Percentiles rank a stretch among this genome's conserved stretches.
Evolutionary conservation across 345 rosid genomes (phyloP).

Genomic region (Citrus australasica): DNA sequence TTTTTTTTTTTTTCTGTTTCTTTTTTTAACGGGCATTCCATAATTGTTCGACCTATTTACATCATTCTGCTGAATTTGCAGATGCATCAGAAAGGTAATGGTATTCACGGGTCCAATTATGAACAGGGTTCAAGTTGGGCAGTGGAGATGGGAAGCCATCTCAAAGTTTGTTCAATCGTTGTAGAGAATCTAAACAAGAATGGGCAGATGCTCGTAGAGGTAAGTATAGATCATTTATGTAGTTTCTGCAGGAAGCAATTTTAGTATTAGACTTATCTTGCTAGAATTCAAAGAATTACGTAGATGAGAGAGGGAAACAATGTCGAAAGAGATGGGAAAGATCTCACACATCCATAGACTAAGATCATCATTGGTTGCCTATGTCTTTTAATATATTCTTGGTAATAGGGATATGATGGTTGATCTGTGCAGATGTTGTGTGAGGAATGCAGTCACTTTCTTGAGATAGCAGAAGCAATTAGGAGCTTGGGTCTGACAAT

Average conservation of each 20-base stretch:
- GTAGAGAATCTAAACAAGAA: conserved; percentile 83
- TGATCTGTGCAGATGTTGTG: conserved; percentile 74
- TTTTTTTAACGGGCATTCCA: background rate
- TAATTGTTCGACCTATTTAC: background rate
- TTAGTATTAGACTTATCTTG: conserved; percentile 1
- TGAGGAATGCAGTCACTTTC: conserved; percentile 86
- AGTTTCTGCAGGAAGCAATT: background rate
- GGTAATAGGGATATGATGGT: conserved; percentile 14
- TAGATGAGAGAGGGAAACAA: background rate
- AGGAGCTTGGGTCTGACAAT: conserved; percentile 80
- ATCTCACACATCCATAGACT: background rate
- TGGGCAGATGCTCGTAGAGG: conserved; percentile 94
- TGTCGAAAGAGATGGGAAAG: conserved; percentile 2
- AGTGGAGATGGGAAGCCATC: conserved; percentile 88
- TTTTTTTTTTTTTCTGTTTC: background rate
- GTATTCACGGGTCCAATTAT: conserved; percentile 29
- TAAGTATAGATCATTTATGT: conserved; percentile 17
- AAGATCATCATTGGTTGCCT: background rate
- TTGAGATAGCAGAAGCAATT: conserved; percentile 90
- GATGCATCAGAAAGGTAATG: conserved; percentile 62
- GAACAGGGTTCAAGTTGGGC: conserved; percentile 79
- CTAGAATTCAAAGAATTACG: background rate
- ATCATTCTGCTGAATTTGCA: conserved; percentile 29
- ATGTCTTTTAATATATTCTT: background rate
- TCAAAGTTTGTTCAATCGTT: conserved; percentile 83